Conservation (phyloP, 768 basidiomycete genomes). For the Clitopilus hobsonii region DNA sequence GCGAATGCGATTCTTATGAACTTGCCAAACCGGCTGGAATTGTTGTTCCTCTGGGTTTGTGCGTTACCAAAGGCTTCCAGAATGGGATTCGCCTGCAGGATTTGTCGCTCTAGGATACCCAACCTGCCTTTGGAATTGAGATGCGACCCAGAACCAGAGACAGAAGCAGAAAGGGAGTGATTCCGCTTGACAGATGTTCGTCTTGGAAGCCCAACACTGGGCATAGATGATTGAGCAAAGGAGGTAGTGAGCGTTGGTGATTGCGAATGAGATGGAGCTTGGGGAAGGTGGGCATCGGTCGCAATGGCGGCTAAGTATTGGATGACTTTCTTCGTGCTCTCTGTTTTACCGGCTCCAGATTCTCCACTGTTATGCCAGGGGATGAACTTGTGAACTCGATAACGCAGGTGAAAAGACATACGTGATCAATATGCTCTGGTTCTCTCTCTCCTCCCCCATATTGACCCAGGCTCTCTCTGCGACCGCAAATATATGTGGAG, state of each 20-base stretch:
- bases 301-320: conserved; percentile 98
- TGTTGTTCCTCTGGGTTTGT: conserved; percentile 97
- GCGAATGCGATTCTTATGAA: conserved; percentile 96
- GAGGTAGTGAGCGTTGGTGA: conserved; percentile 53
- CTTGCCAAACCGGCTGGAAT: conserved; percentile 98
- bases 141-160: conserved; percentile 36
- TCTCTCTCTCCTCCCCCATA: conserved; percentile 96
- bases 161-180: conserved; percentile 38
- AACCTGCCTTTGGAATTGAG: conserved; percentile 68
- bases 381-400: conserved; percentile 8
- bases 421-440: conserved; percentile 98
- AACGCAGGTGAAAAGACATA: conserved; percentile 31
- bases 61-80: conserved; percentile 98
- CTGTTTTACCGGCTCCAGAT: conserved; percentile 98
- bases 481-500: conserved; percentile 96
- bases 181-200: conserved; percentile 57
- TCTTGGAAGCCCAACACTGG: conserved; percentile 65
- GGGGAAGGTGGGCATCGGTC: conserved; percentile 61
- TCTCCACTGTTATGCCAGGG: conserved; percentile 78
- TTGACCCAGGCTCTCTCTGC: conserved; percentile 98
- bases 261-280: conserved; percentile 58
- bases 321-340: conserved; percentile 98
- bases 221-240: conserved; percentile 50
- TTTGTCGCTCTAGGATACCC: conserved; percentile 91
- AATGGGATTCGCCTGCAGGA: conserved; percentile 95